Evolutionary conservation across 768 basidiomycete species (phyloP).

Genomic region (Lentinula edodes): DNA sequence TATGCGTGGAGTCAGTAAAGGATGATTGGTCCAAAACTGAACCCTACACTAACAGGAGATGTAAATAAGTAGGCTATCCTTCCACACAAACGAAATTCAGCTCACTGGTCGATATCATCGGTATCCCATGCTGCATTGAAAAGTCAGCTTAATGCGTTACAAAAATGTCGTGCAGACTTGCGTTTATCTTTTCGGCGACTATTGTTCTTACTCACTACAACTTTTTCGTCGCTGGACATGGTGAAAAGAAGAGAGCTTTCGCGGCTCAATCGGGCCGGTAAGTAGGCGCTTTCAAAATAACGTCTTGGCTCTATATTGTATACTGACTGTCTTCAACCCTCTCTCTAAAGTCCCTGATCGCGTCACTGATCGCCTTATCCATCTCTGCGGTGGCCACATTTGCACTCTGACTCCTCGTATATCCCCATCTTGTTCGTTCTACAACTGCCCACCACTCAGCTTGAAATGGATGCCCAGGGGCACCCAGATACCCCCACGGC

Average conservation of each 20-base stretch:
- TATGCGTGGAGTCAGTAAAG: slow-evolving; percentile 17
- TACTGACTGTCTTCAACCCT: neutral
- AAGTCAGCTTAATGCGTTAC: neutral
- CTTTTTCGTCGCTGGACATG: slow-evolving; percentile 41
- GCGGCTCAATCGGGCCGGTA: no score
- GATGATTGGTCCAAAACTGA: slow-evolving; percentile 16
- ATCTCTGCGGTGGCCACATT: neutral
- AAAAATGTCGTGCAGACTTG: slow-evolving; percentile 31
- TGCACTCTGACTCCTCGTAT: neutral
- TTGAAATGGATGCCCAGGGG: slow-evolving; percentile 45
- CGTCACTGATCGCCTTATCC: neutral
- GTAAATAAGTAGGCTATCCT: neutral
- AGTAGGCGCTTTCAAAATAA: no score
- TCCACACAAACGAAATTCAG: slow-evolving; percentile 10
- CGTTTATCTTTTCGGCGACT: slow-evolving; percentile 92
- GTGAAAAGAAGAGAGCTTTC: neutral
- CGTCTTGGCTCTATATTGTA: neutral
- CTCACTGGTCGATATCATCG: slow-evolving; percentile 98
- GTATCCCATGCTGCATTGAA: slow-evolving; percentile 88
- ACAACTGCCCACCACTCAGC: slow-evolving; percentile 41
- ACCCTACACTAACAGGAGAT: slow-evolving; percentile 30
- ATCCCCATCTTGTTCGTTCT: slow-evolving; percentile 37
- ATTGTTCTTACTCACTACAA: slow-evolving; percentile 75
- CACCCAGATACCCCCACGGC: slow-evolving; percentile 52
- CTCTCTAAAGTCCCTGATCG: neutral